Conservation (phyloP, 768 basidiomycete species). For the Phanerochaete sordida region DNA sequence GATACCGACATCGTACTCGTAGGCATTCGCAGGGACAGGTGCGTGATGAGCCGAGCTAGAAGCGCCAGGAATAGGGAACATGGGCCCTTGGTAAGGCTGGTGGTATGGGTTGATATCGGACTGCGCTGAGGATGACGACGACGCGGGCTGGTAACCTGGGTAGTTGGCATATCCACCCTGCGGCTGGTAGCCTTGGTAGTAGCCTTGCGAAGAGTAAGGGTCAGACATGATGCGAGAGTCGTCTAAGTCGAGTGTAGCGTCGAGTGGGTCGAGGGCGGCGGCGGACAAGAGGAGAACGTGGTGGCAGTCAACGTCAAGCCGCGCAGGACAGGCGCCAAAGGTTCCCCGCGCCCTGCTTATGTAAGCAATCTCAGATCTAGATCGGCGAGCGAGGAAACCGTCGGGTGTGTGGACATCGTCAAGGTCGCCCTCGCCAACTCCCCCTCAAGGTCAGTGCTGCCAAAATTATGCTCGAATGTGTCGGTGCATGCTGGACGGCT, state of each 20-base stretch:
- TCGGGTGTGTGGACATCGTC: constrained; percentile 10
- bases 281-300: not conserved
- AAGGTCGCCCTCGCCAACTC: constrained; percentile 25
- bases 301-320: constrained; percentile 9
- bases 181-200: constrained; percentile 26
- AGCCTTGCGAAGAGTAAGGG: constrained; percentile 31
- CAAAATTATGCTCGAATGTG: not conserved
- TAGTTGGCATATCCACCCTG: constrained; percentile 27
- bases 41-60: constrained; percentile 67
- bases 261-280: not conserved
- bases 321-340: not conserved
- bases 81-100: constrained; percentile 75
- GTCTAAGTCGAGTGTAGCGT: not conserved
- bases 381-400: constrained; percentile 1
- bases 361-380: constrained; percentile 13
- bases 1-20: constrained; percentile 90
- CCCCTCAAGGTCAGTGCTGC: constrained; percentile 38
- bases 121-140: constrained; percentile 11
- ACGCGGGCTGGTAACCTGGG: constrained; percentile 44
- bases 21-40: constrained; percentile 85
- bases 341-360: constrained; percentile 7
- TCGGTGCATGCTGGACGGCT: not conserved
- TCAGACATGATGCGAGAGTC: constrained; percentile 20
- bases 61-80: constrained; percentile 60
- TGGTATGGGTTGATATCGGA: constrained; percentile 77